Conservation (phyloP, 2,329 filamentous ascomycete species). For the Ophiostoma sp. region DNA sequence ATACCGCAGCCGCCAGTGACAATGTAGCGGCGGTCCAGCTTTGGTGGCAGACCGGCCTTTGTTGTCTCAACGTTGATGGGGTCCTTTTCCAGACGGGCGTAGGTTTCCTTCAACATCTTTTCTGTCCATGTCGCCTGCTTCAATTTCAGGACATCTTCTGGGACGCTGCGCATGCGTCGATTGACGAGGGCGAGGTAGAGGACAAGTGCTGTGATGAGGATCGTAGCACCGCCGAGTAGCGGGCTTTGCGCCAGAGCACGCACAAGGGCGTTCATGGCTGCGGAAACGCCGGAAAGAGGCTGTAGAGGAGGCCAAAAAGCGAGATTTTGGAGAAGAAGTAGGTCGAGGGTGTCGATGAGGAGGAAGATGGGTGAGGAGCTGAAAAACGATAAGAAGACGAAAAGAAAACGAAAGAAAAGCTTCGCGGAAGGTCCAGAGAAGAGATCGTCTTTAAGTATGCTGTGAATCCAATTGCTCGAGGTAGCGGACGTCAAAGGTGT, state of each 20-base stretch:
- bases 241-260: not conserved
- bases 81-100: conserved; percentile 35
- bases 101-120: conserved; percentile 36
- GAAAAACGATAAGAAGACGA: not conserved
- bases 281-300: not conserved
- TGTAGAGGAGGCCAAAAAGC: not conserved
- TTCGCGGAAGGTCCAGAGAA: not conserved
- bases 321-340: not conserved
- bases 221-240: not conserved
- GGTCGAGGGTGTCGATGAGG: not conserved
- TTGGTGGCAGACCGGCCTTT: conserved; percentile 37
- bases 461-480: not conserved
- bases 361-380: not conserved
- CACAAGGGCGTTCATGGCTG: conserved; percentile 9
- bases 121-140: conserved; percentile 39
- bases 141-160: conserved; percentile 34
- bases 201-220: not conserved
- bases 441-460: not conserved
- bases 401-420: not conserved
- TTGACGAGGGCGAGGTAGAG: conserved; percentile 37
- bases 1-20: conserved; percentile 43
- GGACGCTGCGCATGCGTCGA: conserved; percentile 36
- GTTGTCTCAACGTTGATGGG: conserved; percentile 35
- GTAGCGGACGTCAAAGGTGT: not conserved
- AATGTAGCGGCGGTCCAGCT: conserved; percentile 40